Conservation (phyloP, 495 filamentous ascomycete species). For the Oidiodendron maius region DNA sequence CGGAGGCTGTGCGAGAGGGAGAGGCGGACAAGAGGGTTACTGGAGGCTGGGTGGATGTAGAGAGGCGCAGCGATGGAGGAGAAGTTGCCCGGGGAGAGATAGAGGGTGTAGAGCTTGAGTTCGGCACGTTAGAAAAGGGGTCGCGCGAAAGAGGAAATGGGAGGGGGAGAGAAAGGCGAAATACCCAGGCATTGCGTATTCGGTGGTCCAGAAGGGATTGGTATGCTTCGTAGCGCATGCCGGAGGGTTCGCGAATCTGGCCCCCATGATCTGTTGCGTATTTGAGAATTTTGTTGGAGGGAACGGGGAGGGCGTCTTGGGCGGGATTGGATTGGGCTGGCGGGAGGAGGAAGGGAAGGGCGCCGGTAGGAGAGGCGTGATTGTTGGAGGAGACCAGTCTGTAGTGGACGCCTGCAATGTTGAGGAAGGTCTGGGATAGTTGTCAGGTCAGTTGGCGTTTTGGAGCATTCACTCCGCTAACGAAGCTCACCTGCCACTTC, state of each 20-base stretch:
- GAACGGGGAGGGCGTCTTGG: slow-evolving; percentile 40
- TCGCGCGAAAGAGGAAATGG: not conserved
- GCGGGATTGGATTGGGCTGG: slow-evolving; percentile 23
- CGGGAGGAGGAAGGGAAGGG: slow-evolving; percentile 82
- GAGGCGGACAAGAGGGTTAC: slow-evolving; percentile 53
- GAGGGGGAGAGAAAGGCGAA: slow-evolving; percentile 16
- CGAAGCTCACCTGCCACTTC: slow-evolving; percentile 79
- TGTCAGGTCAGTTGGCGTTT: no score
- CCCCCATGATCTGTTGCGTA: slow-evolving; percentile 54
- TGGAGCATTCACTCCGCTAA: no score
- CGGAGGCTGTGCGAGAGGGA: slow-evolving; percentile 58
- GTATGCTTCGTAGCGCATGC: slow-evolving; percentile 69
- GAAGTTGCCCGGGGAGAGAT: slow-evolving; percentile 64
- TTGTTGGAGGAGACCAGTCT: slow-evolving; percentile 72
- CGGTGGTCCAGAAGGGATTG: slow-evolving; percentile 70
- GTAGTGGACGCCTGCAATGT: slow-evolving; percentile 66
- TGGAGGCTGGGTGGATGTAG: slow-evolving; percentile 62
- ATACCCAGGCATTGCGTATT: slow-evolving; percentile 83
- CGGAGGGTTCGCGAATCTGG: slow-evolving; percentile 45
- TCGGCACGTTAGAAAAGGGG: not conserved
- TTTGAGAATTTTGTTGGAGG: slow-evolving; percentile 59
- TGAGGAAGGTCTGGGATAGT: slow-evolving; percentile 80
- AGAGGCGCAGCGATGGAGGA: slow-evolving; percentile 54
- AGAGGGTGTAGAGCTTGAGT: slow-evolving; percentile 67
- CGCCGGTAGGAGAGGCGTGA: slow-evolving; percentile 84